Base-by-base conservation (phyloP, 768 basidiomycete genomes). In the Coprinopsis cinerea region DNA sequence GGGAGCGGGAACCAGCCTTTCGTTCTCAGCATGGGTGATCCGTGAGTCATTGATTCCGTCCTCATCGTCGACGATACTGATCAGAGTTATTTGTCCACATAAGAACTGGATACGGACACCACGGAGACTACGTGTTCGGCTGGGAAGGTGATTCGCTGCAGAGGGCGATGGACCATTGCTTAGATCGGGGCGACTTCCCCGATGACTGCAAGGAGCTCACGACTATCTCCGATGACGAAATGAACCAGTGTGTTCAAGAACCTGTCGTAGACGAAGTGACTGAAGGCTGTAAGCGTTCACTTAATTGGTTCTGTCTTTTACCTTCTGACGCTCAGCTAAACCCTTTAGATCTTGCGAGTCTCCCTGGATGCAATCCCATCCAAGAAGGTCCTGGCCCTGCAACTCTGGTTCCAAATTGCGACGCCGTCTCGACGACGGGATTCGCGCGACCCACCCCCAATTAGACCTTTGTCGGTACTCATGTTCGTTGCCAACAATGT, bases 71-170 rank as follows among this genome's bases (percentile, higher is more conserved):
- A 15, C 2, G 27, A 4, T 18, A 44, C 28, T 13, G 22, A 4
- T 44, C 5, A 43, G 5, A 22, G 18, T 4, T 13, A 39, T 7
- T 22, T 11, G 15, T 22, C 18, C n/a, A n/a, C n/a, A 39, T 10
- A 17, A 51, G 50, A n/a, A 52, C 44, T 2, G 44, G 44, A 3
- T 52, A 39, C 24, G 51, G 51, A 0, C 51, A 52, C n/a, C 51
- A 52, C 22, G 51, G n/a, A 15, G 51, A 52, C 39, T 52, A 52
- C 39, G 51, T 47, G 1, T 52, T 52, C 36, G 51, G 51, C 20
- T 52, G 51, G 51, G 44, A 52, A 32, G 51, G 39, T 15, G 51
- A 52, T n/a, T 46, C 51, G 0, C 35, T 52, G 26, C 35, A 52
- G 6, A 44, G 51, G 25, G 51, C 51, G 11, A 52, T 52, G 51